Evolutionary conservation across 257 asterid genomes (phyloP).

Genomic region (Solanum dulcamara): DNA sequence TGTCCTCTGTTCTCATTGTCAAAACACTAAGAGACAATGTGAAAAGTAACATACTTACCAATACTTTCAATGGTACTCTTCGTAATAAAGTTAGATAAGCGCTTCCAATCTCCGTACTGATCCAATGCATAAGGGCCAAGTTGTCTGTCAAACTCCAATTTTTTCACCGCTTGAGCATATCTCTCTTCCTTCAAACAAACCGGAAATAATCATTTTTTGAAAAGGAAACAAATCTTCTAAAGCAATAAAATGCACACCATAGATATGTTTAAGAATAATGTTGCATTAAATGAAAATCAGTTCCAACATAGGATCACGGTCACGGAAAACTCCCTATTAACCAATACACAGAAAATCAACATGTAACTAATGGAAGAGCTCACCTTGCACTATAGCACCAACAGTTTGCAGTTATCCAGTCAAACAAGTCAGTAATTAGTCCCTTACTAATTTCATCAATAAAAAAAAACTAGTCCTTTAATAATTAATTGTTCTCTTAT

Average conservation of each 20-base stretch:
- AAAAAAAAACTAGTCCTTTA: neutral
- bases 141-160: slow-evolving; percentile 72
- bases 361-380: neutral
- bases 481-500: neutral
- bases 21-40: neutral
- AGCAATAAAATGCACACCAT: neutral
- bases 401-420: neutral
- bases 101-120: slow-evolving; percentile 68
- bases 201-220: neutral
- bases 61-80: slow-evolving; percentile 50
- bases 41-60: slow-evolving; percentile 30
- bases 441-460: neutral
- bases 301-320: neutral
- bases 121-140: slow-evolving; percentile 78
- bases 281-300: neutral
- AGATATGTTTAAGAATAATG: neutral
- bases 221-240: neutral
- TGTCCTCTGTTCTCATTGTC: neutral
- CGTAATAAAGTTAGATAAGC: slow-evolving; percentile 63
- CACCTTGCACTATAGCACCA: neutral
- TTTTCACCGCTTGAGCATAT: slow-evolving; percentile 61
- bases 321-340: neutral
- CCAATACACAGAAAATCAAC: neutral
- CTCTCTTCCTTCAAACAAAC: slow-evolving; percentile 50
- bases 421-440: neutral